These are phyloP conservation scores for Cladosporium colombiae DNA, from an alignment of 2,329 filamentous ascomycete genomes.

Conservation along the genomic window DNA sequence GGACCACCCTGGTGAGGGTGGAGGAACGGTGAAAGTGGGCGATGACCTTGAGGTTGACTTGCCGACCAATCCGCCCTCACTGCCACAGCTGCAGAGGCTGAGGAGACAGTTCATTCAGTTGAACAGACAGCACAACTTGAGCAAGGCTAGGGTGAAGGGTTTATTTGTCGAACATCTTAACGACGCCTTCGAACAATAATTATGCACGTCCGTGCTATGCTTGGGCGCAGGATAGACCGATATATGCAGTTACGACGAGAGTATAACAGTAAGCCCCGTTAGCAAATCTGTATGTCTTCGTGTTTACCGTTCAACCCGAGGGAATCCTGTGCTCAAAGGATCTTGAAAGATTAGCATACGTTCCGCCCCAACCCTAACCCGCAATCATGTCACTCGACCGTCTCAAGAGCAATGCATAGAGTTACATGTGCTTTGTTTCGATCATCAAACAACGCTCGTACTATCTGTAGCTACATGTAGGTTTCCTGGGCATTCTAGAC, in stretches of 20 bases:
- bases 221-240: not conserved
- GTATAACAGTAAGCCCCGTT: not conserved
- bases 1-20: slow-evolving; percentile 62
- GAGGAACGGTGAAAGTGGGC: slow-evolving; percentile 56
- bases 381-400: too few species aligned
- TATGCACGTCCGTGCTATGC: not conserved
- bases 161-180: slow-evolving; percentile 47
- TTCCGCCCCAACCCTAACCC: not conserved
- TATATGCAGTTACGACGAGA: not conserved
- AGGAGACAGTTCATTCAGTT: slow-evolving; percentile 75
- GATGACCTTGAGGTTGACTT: slow-evolving; percentile 55
- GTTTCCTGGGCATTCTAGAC: too few species aligned
- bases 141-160: slow-evolving; percentile 40
- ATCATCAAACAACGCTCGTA: too few species aligned
- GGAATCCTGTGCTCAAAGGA: not conserved
- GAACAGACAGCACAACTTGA: slow-evolving; percentile 64
- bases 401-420: too few species aligned
- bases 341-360: not conserved
- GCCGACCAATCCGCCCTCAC: slow-evolving; percentile 63
- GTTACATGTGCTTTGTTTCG: too few species aligned
- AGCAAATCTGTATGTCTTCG: not conserved
- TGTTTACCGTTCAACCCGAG: not conserved
- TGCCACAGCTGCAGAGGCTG: slow-evolving; percentile 76
- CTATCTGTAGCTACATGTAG: too few species aligned
- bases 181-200: slow-evolving; percentile 35